Evolutionary conservation across 768 basidiomycete species (phyloP), one percentile per base, ranked within the genome.

Genomic region (Termitomyces eurrhizus): DNA sequence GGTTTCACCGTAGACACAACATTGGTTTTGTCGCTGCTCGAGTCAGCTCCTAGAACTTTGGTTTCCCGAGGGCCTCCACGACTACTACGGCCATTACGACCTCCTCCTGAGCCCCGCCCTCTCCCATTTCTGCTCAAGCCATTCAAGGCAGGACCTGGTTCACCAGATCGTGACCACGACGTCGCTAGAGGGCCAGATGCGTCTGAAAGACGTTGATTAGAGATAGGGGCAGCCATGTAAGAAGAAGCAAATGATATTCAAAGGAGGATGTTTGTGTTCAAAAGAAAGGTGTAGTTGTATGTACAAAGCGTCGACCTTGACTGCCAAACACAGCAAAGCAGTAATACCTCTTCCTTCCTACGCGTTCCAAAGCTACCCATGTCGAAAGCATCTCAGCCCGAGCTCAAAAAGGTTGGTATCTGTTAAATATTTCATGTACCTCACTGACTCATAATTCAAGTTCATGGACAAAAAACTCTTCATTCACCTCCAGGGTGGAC

Each of bases 381-480:
- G 93, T 93, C 93, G 45, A 93, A 94, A 80, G 92, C 93, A 67
- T 93, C 94, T 49, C 93, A 97, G 75, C 96, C 96, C 62, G 96
- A 98, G 74, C 83, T 98, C 62, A 98, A 97, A 84, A 98, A 96
- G 88, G 96, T 95, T n/a, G n/a, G 65, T 60, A 12, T 55, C 12
- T 2, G 11, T 21, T 56, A 24, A 24, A 9, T 16, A 48, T 18
- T 48, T n/a, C 14, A 36, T 37, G 36, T 52, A 11, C 9, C 26
- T 52, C 53, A 14, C 57, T 18, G 50, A 52, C 39, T 61, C 48
- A n/a, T 53, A 57, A 54, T 46, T 44, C 46, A 57, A 98, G 92
- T 99, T 97, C 72, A 98, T 99, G 95, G 97, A 99, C 84, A 96
- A 98, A 80, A 92, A 90, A 70, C 78, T 98, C 66, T 95, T 95